Base-by-base conservation (phyloP, 2,329 filamentous ascomycete genomes). In the Trichophyton verrucosum region DNA sequence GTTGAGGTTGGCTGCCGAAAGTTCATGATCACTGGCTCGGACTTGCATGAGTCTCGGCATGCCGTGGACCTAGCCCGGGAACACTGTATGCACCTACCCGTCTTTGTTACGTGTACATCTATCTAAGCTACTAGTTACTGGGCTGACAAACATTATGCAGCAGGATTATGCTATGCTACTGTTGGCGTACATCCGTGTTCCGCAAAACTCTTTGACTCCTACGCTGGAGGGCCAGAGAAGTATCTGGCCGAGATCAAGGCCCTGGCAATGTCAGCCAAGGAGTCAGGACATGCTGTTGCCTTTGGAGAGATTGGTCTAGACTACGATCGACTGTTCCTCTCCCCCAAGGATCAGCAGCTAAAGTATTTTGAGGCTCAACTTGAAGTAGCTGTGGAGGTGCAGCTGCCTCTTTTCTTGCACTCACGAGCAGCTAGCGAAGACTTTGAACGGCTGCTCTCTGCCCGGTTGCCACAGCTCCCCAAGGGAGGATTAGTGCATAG, bases 261-360 rank as follows among this genome's bases (percentile, higher is more conserved):
- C 5, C 77, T 96, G 1, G 83, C 91, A 3, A 69, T 81, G 1
- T 75, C 83, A 40, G 82, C 84, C 0, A 83, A 83, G 66, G 71
- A 74, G 57, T 71, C 73, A 9, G 81, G 82, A 0, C 80, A 88
- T 46, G 86, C 89, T 0, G 81, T 83, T 5, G 92, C 94, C 5
- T 91, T 96, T 71, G 94, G 94, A 57, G 94, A 99, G 74, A 90
- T 99, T 64, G 94, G 94, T 1, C 86, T 99, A 3, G 94, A 99
- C 75, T 99, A 97, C 71, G 94, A 99, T 75, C 85, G 94, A 1
- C 77, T 99, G 40, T 88, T 89, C 68, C 86, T 91, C 68, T 91
- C 88, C 69, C 83, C 86, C 44, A 88, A 86, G 68, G 85, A 86
- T 24, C 82, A 86, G 15, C 94, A 99, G 73, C 78, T 91, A 33